Evolutionary conservation across 441 rosid genomes (phyloP), one percentile per base, ranked within the genome.

Genomic region (Euphorbia corollata): DNA sequence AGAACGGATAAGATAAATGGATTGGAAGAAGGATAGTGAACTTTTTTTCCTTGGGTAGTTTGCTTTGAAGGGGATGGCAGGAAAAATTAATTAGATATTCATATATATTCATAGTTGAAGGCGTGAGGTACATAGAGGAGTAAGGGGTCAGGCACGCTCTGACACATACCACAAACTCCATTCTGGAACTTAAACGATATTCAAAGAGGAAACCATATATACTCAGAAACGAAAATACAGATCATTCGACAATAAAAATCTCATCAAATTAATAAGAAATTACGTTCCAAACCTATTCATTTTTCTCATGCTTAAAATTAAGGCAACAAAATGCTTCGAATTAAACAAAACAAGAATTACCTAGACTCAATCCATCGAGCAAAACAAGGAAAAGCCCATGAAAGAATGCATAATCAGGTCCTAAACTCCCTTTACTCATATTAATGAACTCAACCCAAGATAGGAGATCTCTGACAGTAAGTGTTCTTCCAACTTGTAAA

Each of bases 331-430:
- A 51, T 45, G 50, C 2, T 3, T 5, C 50, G 32, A 20, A 0
- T 2, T 61, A 19, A 23, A 27, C 7, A 61, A 47, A 54, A 53
- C 16, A 63, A 58, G 64, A 38, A 61, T 63, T 84, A 92, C 98
- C 99, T 80, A 95, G 78, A 81, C 90, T 83, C 63, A 95, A 68
- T 66, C 99, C 99, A 84, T 92, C 99, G 68, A 95, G 95, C 81
- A 95, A 77, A 81, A 87, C 87, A 70, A 95, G 99, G 81, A 92
- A 95, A 75, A 86, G 87, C 61, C 99, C 99, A 74, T 95, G 99
- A 64, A 90, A 78, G 62, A 88, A 80, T 32, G 96, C 88, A 79
- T 70, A 69, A 69, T 80, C 84, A 64, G 83, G 72, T 78, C 84
- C 95, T 70, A 95, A 77, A 74, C 77, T 77, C 81, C 68, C 79